Evolutionary conservation across 352 stramenopile genomes (phyloP).

Genomic region (Phytophthora lateralis): DNA sequence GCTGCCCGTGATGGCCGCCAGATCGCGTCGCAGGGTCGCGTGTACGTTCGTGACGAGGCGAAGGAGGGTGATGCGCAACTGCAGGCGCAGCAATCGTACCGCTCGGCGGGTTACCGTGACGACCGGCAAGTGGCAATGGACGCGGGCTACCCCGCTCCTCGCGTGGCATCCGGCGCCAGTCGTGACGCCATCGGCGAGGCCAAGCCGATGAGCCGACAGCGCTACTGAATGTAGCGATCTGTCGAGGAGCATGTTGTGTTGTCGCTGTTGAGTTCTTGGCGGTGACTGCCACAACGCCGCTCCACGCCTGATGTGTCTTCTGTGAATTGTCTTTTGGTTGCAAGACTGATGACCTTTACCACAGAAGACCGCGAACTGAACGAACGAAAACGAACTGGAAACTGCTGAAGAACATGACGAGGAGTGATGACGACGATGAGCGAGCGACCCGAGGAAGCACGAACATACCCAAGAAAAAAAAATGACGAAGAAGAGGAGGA

Average conservation of each 20-base stretch:
- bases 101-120: conserved; percentile 55
- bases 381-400: conserved; percentile 35
- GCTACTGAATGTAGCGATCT: conserved; percentile 55
- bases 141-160: conserved; percentile 59
- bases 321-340: conserved; percentile 20
- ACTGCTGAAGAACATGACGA: conserved; percentile 38
- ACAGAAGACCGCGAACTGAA: conserved; percentile 27
- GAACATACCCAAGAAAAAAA: conserved; percentile 30
- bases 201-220: conserved; percentile 78
- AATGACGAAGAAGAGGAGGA: conserved; percentile 25
- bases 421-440: conserved; percentile 32
- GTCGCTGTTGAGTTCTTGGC: conserved; percentile 26
- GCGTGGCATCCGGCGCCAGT: conserved; percentile 67
- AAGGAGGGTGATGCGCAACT: conserved; percentile 65
- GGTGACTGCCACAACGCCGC: conserved; percentile 11
- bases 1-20: conserved; percentile 49
- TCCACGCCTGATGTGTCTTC: conserved; percentile 28
- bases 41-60: conserved; percentile 71
- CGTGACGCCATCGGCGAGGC: conserved; percentile 62
- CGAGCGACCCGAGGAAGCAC: conserved; percentile 29
- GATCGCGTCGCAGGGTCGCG: conserved; percentile 59
- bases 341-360: conserved; percentile 16
- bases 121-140: conserved; percentile 59
- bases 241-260: conserved; percentile 21
- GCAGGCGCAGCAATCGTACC: conserved; percentile 56